Conservation (phyloP, 1,284 basidiomycete species). For the Puccinia triticina region DNA sequence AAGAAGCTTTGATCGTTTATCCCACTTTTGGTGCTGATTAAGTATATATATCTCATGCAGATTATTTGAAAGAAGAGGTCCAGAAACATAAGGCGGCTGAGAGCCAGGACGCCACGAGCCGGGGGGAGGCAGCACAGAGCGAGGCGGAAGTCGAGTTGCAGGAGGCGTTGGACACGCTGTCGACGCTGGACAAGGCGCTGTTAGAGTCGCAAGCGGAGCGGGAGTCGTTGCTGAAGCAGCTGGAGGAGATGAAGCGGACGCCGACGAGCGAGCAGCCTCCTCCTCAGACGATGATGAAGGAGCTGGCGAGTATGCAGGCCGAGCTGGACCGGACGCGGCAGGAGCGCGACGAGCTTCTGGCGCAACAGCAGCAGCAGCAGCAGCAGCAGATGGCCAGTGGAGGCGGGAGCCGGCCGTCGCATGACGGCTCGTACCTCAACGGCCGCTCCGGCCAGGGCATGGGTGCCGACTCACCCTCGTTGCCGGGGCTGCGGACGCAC, state of each 20-base stretch:
- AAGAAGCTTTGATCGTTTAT: background rate
- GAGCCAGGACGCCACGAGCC: background rate
- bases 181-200: conserved; percentile 60
- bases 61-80: conserved; percentile 24
- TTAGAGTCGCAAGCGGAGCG: conserved; percentile 60
- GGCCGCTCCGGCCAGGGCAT: background rate
- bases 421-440: conserved; percentile 27
- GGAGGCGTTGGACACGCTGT: conserved; percentile 59
- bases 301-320: conserved; percentile 74
- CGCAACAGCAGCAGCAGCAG: conserved; percentile 56
- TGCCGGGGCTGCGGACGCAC: conserved; percentile 46
- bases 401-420: background rate
- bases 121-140: conserved; percentile 13
- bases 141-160: conserved; percentile 56
- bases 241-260: conserved; percentile 55
- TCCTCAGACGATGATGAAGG: conserved; percentile 74
- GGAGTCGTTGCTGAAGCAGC: conserved; percentile 57
- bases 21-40: background rate
- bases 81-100: conserved; percentile 15
- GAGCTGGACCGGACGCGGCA: conserved; percentile 69
- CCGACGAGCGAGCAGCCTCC: conserved; percentile 57
- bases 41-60: background rate
- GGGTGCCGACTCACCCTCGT: conserved; percentile 52
- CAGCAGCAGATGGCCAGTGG: no score
- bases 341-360: conserved; percentile 54